phyloP scores from a whole-genome alignment of 352 stramenopile genomes.

The Pythium vanterpoolii region DNA sequence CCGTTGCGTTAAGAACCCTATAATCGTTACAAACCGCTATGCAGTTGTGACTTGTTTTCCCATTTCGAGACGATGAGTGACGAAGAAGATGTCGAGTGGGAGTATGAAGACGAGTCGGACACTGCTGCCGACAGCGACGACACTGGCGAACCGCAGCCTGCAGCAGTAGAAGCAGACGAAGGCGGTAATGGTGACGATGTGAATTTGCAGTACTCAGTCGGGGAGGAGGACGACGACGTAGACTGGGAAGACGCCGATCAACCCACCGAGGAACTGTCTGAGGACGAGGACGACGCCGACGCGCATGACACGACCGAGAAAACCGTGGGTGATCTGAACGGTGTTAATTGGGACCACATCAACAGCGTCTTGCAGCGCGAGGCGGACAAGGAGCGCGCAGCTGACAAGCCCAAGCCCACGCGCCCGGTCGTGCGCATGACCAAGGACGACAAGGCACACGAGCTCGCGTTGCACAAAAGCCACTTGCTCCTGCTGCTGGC shows the following conservation, averaged over 20 bases:
- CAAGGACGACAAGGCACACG: constrained; percentile 57
- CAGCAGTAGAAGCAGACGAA: too few relatives aligned
- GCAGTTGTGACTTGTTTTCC: not conserved
- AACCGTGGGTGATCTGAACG: constrained; percentile 26
- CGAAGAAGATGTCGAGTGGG: constrained; percentile 21
- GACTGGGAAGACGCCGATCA: constrained; percentile 56
- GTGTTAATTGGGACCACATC: constrained; percentile 69
- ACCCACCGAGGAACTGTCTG: constrained; percentile 16
- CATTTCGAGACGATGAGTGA: constrained; percentile 11
- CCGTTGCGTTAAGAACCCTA: constrained; percentile 5
- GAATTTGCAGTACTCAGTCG: constrained; percentile 44
- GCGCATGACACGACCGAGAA: constrained; percentile 1
- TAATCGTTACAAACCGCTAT: not conserved
- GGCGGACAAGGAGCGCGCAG: constrained; percentile 10
- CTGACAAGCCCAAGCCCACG: constrained; percentile 5
- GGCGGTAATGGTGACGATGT: not conserved
- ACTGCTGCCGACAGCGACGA: not conserved
- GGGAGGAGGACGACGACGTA: constrained; percentile 41
- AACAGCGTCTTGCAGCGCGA: constrained; percentile 51
- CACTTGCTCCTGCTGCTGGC: constrained; percentile 67
- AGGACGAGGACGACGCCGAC: not conserved
- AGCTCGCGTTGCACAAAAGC: constrained; percentile 60
- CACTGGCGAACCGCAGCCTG: not conserved
- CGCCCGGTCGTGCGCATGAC: constrained; percentile 51
- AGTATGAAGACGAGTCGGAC: constrained; percentile 25